Percentiles rank a stretch among this genome's conserved stretches.
phyloP scores from a whole-genome alignment of 345 rosid species.

The Aquilaria yunnanensis region DNA sequence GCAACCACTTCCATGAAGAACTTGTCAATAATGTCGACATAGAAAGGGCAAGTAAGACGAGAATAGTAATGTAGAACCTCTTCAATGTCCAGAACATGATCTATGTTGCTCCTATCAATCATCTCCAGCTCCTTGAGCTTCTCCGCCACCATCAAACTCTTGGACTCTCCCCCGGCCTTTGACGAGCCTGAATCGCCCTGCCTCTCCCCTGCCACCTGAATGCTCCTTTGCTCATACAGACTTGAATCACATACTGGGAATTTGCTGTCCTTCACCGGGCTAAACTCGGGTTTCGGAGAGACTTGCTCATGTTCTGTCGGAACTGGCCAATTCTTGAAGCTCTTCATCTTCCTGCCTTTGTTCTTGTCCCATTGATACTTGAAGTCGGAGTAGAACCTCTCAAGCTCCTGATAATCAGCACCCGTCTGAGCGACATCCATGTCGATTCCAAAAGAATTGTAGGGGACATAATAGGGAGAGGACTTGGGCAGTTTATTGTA shows the following conservation, averaged over 20 bases:
- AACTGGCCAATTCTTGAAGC: slow-evolving; percentile 16
- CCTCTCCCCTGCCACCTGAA: neutral
- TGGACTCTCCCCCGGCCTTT: slow-evolving; percentile 18
- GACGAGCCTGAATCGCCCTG: slow-evolving; percentile 16
- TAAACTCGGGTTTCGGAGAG: slow-evolving; percentile 12
- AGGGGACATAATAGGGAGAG: slow-evolving; percentile 17
- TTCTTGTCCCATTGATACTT: slow-evolving; percentile 23
- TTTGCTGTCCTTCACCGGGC: slow-evolving; percentile 13
- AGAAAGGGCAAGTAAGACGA: slow-evolving; percentile 62
- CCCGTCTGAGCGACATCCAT: slow-evolving; percentile 9
- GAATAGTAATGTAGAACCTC: slow-evolving; percentile 78
- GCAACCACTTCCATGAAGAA: slow-evolving; percentile 64
- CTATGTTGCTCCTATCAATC: slow-evolving; percentile 51
- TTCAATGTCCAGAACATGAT: slow-evolving; percentile 59
- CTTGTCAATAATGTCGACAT: slow-evolving; percentile 59
- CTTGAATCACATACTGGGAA: slow-evolving; percentile 12
- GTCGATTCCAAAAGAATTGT: neutral
- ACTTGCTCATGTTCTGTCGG: slow-evolving; percentile 14
- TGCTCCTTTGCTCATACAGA: slow-evolving; percentile 12
- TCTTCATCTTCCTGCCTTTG: slow-evolving; percentile 9
- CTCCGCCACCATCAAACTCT: slow-evolving; percentile 30
- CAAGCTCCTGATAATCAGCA: slow-evolving; percentile 19
- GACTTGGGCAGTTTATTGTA: slow-evolving; percentile 47
- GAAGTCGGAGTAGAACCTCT: slow-evolving; percentile 32
- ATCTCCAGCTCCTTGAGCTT: slow-evolving; percentile 67